Evolutionary conservation across 2,329 filamentous ascomycete genomes (phyloP).

Genomic region (Aspergillus sojae): DNA sequence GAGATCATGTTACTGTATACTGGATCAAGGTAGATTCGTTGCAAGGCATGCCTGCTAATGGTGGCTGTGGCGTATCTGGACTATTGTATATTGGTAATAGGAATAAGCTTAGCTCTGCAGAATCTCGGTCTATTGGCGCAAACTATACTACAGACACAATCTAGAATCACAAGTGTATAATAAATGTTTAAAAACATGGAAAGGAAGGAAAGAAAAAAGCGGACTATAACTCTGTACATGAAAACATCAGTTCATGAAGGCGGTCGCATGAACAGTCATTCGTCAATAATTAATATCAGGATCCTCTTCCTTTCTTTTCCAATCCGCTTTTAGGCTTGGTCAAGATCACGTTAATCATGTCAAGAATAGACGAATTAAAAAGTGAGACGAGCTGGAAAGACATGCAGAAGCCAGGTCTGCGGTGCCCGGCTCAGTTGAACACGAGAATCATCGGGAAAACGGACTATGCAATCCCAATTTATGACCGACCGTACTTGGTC

Average conservation of each 20-base stretch:
- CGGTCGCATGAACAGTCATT: constrained; percentile 4
- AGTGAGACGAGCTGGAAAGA: not conserved
- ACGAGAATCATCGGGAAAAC: constrained; percentile 1
- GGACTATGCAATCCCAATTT: constrained; percentile 14
- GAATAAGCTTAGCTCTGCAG: not conserved
- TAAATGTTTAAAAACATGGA: not conserved
- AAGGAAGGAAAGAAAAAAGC: constrained; percentile 2
- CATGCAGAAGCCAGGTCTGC: not conserved
- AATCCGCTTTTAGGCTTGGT: not conserved
- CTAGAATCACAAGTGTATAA: not conserved
- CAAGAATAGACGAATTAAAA: not conserved
- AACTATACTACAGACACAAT: constrained; percentile 1
- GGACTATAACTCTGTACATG: constrained; percentile 13
- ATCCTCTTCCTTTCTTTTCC: not conserved
- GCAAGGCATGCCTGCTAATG: not conserved
- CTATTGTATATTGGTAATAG: not conserved
- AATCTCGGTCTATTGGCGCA: not conserved
- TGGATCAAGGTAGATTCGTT: not conserved
- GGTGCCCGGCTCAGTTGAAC: not conserved
- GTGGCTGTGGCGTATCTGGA: not conserved
- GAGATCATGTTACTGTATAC: not conserved
- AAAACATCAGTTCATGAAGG: constrained; percentile 6
- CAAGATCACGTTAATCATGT: constrained; percentile 4
- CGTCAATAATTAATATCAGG: constrained; percentile 15
- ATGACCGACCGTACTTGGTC: constrained; percentile 65